Evolutionary conservation across 345 rosid genomes (phyloP), one percentile per base, ranked within the genome.

Genomic region (Passiflora organensis): DNA sequence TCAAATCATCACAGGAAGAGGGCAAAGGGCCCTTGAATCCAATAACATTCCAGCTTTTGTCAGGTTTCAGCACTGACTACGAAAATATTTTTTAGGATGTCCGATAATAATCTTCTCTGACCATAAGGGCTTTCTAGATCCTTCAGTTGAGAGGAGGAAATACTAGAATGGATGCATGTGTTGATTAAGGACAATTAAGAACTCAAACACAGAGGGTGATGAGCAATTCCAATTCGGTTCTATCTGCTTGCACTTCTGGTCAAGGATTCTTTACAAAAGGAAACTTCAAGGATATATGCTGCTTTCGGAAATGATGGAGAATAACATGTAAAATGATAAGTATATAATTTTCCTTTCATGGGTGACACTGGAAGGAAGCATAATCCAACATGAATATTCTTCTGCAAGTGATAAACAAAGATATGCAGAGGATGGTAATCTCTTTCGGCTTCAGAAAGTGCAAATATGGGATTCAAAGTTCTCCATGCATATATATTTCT

Each of bases 321-420:
- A 43, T 60, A 59, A 25, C 1, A 10, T 2, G 25, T 2, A 36
- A 53, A 6, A 17, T 14, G 51, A 45, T 55, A 55, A 59, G 47
- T 55, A 36, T 48, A 62, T 61, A 6, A 59, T 25, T 42, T 32
- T 49, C n/a, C 20, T 18, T 13, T 36, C 39, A 48, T 1, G 43
- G n/a, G 18, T 15, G 13, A 21, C 15, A 20, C 1, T 2, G 21
- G 17, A 13, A 21, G 18, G 10, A 51, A 45, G 65, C 53, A 65
- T 43, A 53, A 55, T 69, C 64, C 75, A 1, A 14, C 37, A 5
- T 58, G 72, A 38, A 69, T 65, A 69, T 66, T 69, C n/a, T n/a
- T n/a, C 75, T 55, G 23, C 19, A 6, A 43, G 14, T 19, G 37
- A 17, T n/a, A 15, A n/a, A 49, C 28, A 15, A 51, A 22, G 38